A percentile compares a stretch with the other conserved stretches of the same genome.
Conservation (phyloP, 495 filamentous ascomycete genomes). For the Hamigera avellanea region DNA sequence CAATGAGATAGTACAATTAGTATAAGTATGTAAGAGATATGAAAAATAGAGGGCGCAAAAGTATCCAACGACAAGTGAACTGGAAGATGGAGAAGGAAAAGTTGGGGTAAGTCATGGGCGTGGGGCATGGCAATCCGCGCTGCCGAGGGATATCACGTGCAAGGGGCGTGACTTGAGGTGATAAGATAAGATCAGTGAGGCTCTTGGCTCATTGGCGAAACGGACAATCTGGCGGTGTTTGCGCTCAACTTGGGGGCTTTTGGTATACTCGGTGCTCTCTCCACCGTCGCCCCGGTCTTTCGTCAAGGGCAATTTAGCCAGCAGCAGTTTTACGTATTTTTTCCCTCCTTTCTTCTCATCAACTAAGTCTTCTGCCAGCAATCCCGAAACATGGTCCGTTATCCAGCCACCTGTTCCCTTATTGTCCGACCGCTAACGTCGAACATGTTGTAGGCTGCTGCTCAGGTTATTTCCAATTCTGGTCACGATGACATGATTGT, state of each 20-base stretch:
- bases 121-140: no score
- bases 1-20: no score
- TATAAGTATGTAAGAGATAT: no score
- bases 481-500: slow-evolving; percentile 99
- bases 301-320: neutral
- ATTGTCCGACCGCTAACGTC: slow-evolving; percentile 7
- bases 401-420: neutral
- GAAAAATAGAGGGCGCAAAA: no score
- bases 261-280: neutral
- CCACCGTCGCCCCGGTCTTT: neutral
- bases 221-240: slow-evolving; percentile 20
- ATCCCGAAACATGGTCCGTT: neutral
- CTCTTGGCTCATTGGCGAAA: slow-evolving; percentile 14
- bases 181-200: slow-evolving; percentile 31
- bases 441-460: slow-evolving; percentile 38
- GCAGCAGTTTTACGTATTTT: neutral
- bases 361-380: neutral
- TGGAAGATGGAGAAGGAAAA: no score
- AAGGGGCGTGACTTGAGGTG: slow-evolving; percentile 12
- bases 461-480: slow-evolving; percentile 77
- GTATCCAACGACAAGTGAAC: no score
- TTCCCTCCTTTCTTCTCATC: neutral
- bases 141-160: slow-evolving; percentile 22
- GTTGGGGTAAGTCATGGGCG: no score
- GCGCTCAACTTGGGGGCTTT: neutral